Evolutionary conservation across 1,284 basidiomycete species (phyloP).

Genomic region (Bondarzewia mesenterica): DNA sequence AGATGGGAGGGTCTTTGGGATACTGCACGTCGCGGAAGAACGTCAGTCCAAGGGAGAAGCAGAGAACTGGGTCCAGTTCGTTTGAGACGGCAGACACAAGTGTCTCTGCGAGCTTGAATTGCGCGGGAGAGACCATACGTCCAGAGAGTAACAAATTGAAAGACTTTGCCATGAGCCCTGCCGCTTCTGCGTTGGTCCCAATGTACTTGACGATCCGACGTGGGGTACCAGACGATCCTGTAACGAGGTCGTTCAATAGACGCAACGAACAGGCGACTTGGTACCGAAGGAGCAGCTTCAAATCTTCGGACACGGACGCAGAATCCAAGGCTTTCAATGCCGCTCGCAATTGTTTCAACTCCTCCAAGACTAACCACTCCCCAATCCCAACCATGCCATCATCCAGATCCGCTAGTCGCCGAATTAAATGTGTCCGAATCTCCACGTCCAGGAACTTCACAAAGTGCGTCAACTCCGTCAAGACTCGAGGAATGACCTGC

Average conservation of each 20-base stretch:
- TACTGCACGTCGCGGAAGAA: constrained; percentile 28
- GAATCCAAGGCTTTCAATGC: constrained; percentile 29
- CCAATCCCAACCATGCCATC: constrained; percentile 48
- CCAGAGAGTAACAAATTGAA: constrained; percentile 10
- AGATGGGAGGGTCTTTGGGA: constrained; percentile 12
- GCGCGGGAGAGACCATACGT: constrained; percentile 8
- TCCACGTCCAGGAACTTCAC: constrained; percentile 48
- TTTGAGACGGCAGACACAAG: constrained; percentile 10
- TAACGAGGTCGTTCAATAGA: constrained; percentile 17
- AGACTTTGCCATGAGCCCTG: constrained; percentile 4
- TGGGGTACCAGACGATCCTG: constrained; percentile 6
- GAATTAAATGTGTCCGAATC: constrained; percentile 44
- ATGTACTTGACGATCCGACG: constrained; percentile 5
- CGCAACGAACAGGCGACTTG: constrained; percentile 25
- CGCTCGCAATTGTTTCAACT: constrained; percentile 39
- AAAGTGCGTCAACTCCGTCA: constrained; percentile 47
- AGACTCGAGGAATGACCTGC: constrained; percentile 45
- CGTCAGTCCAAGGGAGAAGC: constrained; percentile 34
- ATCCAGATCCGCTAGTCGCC: constrained; percentile 50
- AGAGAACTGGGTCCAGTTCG: constrained; percentile 30
- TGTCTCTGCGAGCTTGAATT: constrained; percentile 16
- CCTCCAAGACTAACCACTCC: constrained; percentile 63
- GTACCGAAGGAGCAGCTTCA: constrained; percentile 22
- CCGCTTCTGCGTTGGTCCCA: constrained; percentile 4
- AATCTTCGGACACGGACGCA: constrained; percentile 20